Evolutionary conservation across 1,284 basidiomycete species (phyloP), one percentile per base, ranked within the genome.

Genomic region (Cystobasidiaceae sp.): DNA sequence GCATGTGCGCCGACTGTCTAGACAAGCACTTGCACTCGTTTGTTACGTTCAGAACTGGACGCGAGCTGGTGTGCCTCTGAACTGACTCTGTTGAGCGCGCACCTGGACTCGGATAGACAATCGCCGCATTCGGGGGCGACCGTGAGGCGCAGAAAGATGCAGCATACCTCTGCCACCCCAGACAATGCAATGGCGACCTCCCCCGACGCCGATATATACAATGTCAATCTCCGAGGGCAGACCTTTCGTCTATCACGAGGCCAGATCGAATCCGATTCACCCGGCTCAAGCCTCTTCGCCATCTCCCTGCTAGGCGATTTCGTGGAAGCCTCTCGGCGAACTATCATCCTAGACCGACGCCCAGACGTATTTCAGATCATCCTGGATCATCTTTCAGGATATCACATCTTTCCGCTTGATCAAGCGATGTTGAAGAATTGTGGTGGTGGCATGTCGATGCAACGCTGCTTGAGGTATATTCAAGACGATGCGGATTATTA

Each of bases 361-460:
- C 43, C 56, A 45, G 56, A 13, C 21, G 27, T 44, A 7, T 58
- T 58, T 21, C 34, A 21, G 28, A 13, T 58, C 19, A 58, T 58
- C 4, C 30, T 44, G 25, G 56, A 58, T 58, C 56, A 58, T 30
- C 45, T 58, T 11, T 46, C 30, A 3, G 56, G 56, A 17, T 58
- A 58, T 58, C 44, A 23, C 28, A 46, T 58, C n/a, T 33, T 58
- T 30, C 56, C 56, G 9, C 30, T 58, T 9, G 56, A 58, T 44
- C 30, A 21, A 17, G 21, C 32, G 17, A 11, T 52, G 4, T 37
- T 52, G 13, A 52, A 52, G 30, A 13, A 27, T 17, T 48, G n/a
- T n/a, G n/a, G n/a, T n/a, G n/a, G 41, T 46, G 56, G 43, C 1
- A 19, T 58, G 56, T 34, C 33, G n/a, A 44, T 46, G 15, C 25